Evolutionary conservation across 2,329 filamentous ascomycete species (phyloP), one percentile per base, ranked within the genome.

Genomic region (Fusarium stilboides): DNA sequence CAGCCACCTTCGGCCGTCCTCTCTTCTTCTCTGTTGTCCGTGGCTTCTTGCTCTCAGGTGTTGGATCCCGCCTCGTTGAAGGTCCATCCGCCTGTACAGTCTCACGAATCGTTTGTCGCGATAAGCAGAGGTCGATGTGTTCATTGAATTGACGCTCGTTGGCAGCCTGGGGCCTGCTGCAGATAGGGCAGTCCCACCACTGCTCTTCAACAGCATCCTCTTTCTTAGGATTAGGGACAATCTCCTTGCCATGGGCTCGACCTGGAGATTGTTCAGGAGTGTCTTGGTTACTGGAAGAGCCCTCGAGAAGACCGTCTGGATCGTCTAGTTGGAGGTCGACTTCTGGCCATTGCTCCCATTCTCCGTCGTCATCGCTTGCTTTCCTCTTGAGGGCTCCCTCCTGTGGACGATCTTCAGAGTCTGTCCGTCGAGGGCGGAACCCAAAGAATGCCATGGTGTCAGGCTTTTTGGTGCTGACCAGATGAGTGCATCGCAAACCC

Each of bases 121-220:
- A 98, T 2, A 99, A 86, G 77, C 96, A 99, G 10, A 92, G 87
- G 77, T 99, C 96, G 52, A 99, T 94, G 75, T 99, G 96, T 58
- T 92, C 88, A 71, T 99, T 99, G 80, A 98, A 97, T 1, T 81
- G 82, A 45, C 85, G 86, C 77, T 98, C 94, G 50, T 95, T 86
- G 0, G 94, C 88, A 1, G 83, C 75, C 75, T 98, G 94, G 0
- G 93, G 90, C 17, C 91, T 84, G n/a, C 83, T 81, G 78, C 96
- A 99, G 44, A 98, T 92, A 0, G 96, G 96, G 78, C 96, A 99
- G 37, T 91, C 86, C 94, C 94, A 98, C 78, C 84, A 85, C 46
- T 89, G 83, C 53, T 86, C 80, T 54, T 81, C 77, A 12, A 77
- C 75, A 6, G 72, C 46, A 14, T 68, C 53, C 20, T 73, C 67